Conservation (phyloP, 1,284 basidiomycete genomes). For the Exobasidium rhododendri region DNA sequence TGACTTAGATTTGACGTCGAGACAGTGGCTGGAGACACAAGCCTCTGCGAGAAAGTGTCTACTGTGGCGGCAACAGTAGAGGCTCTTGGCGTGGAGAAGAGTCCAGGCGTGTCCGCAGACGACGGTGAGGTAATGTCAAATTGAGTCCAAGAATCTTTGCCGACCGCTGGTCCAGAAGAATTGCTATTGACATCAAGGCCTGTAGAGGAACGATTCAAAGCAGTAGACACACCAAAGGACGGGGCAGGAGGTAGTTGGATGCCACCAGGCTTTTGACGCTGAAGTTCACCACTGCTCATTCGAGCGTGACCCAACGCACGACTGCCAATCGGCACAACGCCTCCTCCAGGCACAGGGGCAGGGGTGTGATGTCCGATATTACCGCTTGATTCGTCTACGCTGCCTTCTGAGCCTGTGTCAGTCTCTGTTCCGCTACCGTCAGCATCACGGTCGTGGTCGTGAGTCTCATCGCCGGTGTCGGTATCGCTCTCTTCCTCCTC, state of each 20-base stretch:
- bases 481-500: constrained; percentile 24
- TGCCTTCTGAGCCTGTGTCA: constrained; percentile 18
- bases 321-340: background rate
- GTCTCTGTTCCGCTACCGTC: constrained; percentile 18
- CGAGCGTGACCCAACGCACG: too few species aligned
- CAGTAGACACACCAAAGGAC: constrained; percentile 20
- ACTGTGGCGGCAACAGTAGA: background rate
- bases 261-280: constrained; percentile 23
- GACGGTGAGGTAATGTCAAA: constrained; percentile 36
- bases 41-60: too few species aligned
- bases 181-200: background rate
- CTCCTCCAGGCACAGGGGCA: background rate
- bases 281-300: background rate
- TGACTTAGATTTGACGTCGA: constrained; percentile 17
- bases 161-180: constrained; percentile 1
- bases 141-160: constrained; percentile 33
- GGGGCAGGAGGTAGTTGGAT: constrained; percentile 36
- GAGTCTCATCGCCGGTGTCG: constrained; percentile 15
- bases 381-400: background rate
- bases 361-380: background rate
- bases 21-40: too few species aligned
- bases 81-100: constrained; percentile 4
- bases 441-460: background rate
- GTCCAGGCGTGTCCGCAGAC: constrained; percentile 17
- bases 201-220: constrained; percentile 4